Evolutionary conservation across 2,329 filamentous ascomycete species (phyloP), one percentile per base, ranked within the genome.

Genomic region (Xylariaceae sp.): DNA sequence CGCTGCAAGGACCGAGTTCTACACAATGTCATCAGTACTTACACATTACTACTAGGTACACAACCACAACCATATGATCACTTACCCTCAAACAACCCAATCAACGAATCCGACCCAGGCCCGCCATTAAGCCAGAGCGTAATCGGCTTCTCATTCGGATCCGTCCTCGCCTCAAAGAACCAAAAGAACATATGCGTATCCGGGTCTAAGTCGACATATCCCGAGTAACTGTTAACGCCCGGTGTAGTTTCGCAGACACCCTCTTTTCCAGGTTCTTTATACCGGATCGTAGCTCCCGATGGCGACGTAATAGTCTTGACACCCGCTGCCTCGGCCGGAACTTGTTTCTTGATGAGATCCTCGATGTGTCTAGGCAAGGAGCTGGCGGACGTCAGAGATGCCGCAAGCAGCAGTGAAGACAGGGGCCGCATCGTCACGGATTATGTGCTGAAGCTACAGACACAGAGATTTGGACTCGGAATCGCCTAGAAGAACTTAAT

Each of bases 101-200:
- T 69, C 70, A 82, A 73, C 19, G 75, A 78, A 59, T 76, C 78
- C 35, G 70, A 72, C 18, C 78, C 79, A 6, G 79, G 79, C 4
- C 79, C 79, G 19, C 79, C 78, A 61, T 80, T 81, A 33, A 82
- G 75, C 62, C 62, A 64, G 3, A 64, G 40, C 0, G 62, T 73
- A 3, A 64, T 41, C 0, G 62, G 62, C 2, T 73, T 67, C 55
- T 70, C 63, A 54, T 80, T 62, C 0, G 75, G 71, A 38, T 71
- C 68, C 31, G 71, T 60, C 17, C 74, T 66, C 3, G 69, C 68
- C 47, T 68, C 69, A 56, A 75, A 68, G 52, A 75, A 75, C 71
- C 72, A 75, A 62, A 75, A 75, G 63, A 75, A 75, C 74, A 65
- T 64, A 27, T 65, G 62, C 3, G 61, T 63, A 9, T 60, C 40